Base-by-base conservation (phyloP, 306 rosid genomes). In the Prunus salicina region DNA sequence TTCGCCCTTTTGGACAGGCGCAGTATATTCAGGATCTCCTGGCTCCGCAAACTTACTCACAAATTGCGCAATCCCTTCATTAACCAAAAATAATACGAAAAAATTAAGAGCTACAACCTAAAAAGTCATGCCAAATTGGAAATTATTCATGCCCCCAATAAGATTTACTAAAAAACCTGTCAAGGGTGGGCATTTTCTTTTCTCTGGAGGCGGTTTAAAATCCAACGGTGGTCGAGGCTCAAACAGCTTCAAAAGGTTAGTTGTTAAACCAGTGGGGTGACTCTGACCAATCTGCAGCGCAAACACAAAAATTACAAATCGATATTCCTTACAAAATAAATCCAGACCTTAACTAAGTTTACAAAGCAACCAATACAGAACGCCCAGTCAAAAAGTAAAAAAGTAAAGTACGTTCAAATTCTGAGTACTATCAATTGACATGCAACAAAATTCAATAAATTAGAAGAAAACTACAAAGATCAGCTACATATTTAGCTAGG, bases 181-280 rank as follows among this genome's bases (percentile, higher is more conserved):
- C 79, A 96, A 73, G 3, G 98, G 96, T 0, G 97, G 98, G 82
- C 99, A 91, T 81, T 92, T 96, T 73, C 97, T 83, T 79, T 93
- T 96, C 78, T 96, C 99, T 0, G 98, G 99, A 60, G 99, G 99
- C 15, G 99, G 98, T 72, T 96, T 96, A 73, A 79, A 96, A 69
- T 96, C 97, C 84, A 96, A 73, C 1, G 99, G 99, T 9, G 91
- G 98, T 66, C 99, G 79, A n/a, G 99, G 98, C 85, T 96, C 99
- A 70, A 96, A 96, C n/a, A 96, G 93, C 87, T 91, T 96, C 87
- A 96, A 82, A 20, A 96, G 89, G 60, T 89, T 96, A 71, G 91
- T 27, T 3, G 99, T 96, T 55, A 96, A 89, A 78, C 99, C 99
- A 72, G 99, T 96, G 4, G 99, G 99, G 60, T 96, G 99, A 83